phyloP scores from a whole-genome alignment of 1,139 yeast genomes.

The Candida frijolesensis region DNA sequence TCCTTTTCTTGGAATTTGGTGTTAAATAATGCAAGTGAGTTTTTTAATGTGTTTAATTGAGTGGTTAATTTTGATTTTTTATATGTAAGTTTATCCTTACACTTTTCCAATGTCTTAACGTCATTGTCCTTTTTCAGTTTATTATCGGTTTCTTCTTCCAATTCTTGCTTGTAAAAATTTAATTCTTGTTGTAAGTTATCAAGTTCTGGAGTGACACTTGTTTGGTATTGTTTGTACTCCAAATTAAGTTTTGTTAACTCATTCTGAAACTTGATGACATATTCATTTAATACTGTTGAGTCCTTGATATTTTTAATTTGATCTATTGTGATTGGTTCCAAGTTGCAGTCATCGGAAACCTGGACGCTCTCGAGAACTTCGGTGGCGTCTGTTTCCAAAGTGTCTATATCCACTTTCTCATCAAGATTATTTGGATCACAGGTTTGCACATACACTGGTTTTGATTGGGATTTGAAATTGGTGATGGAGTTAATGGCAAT shows the following conservation, averaged over 20 bases:
- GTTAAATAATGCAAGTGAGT: constrained; percentile 19
- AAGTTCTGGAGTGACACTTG: constrained; percentile 25
- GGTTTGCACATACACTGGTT: constrained; percentile 28
- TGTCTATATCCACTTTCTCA: constrained; percentile 10
- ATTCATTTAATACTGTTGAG: constrained; percentile 24
- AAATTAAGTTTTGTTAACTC: constrained; percentile 28
- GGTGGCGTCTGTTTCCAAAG: constrained; percentile 11
- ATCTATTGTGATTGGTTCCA: constrained; percentile 18
- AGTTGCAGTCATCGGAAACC: constrained; percentile 9
- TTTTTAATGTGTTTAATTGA: constrained; percentile 27
- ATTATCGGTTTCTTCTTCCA: constrained; percentile 34
- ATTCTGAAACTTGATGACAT: constrained; percentile 29
- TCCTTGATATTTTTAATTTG: constrained; percentile 22
- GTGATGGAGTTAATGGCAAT: constrained; percentile 42
- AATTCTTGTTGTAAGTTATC: constrained; percentile 23
- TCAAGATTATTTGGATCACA: constrained; percentile 14
- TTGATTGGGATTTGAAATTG: constrained; percentile 39
- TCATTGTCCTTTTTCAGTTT: constrained; percentile 33
- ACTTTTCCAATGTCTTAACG: constrained; percentile 36
- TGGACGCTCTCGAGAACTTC: constrained; percentile 3
- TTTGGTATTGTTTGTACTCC: constrained; percentile 29
- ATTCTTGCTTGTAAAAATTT: constrained; percentile 26
- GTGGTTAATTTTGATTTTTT: constrained; percentile 35
- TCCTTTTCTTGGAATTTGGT: constrained; percentile 27
- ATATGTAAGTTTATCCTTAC: constrained; percentile 27